Evolutionary conservation across 2,329 filamentous ascomycete genomes (phyloP).

Genomic region (Arthroderma uncinatum): DNA sequence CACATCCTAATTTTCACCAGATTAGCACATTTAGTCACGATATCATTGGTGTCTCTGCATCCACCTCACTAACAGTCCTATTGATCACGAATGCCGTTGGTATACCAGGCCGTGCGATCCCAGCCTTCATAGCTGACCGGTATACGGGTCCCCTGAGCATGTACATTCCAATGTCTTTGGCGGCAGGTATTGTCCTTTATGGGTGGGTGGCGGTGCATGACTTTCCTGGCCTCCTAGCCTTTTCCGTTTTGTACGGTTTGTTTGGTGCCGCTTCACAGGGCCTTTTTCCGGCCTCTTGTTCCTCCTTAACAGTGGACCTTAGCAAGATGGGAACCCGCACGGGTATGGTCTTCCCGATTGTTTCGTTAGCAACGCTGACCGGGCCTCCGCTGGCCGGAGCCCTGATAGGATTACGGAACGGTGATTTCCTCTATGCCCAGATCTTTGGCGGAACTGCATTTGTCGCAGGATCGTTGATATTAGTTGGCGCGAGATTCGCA

Average conservation of each 20-base stretch:
- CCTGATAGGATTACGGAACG: constrained; percentile 37
- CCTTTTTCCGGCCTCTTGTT: constrained; percentile 53
- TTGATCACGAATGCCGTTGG: constrained; percentile 56
- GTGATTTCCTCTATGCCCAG: constrained; percentile 42
- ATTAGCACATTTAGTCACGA: constrained; percentile 33
- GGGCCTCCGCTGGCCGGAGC: constrained; percentile 46
- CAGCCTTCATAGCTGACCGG: constrained; percentile 48
- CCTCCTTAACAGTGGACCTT: constrained; percentile 43
- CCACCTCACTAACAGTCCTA: constrained; percentile 47
- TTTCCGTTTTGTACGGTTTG: constrained; percentile 54
- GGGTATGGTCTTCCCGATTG: constrained; percentile 45
- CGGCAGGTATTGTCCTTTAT: constrained; percentile 37
- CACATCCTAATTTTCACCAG: background rate
- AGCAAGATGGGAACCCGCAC: constrained; percentile 45
- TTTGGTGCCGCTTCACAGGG: constrained; percentile 53
- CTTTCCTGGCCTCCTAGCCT: constrained; percentile 47
- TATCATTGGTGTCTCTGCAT: constrained; percentile 32
- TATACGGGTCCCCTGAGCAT: constrained; percentile 51
- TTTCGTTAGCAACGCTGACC: constrained; percentile 43
- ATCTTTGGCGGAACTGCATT: constrained; percentile 40
- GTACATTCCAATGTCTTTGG: constrained; percentile 41
- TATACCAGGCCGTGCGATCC: constrained; percentile 46
- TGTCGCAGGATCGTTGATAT: constrained; percentile 32
- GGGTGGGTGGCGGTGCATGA: constrained; percentile 49
- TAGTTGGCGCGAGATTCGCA: constrained; percentile 33